phyloP scores from a whole-genome alignment of 1,284 basidiomycete species.

The Moesziomyces sp. region DNA sequence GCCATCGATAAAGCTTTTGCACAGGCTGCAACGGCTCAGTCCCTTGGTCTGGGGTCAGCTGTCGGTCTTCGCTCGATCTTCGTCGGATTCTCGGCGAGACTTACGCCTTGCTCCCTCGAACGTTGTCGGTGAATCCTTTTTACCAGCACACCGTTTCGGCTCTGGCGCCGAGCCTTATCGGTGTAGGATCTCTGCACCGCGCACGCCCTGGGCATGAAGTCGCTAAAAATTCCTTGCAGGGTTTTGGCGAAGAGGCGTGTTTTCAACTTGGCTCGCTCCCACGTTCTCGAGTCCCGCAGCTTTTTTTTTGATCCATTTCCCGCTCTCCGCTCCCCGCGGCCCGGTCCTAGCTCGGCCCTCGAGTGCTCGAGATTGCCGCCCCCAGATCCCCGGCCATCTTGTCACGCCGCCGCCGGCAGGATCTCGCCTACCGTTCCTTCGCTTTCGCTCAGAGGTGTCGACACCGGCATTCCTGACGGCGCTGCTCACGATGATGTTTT shows the following conservation, averaged over 20 bases:
- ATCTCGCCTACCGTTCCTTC: neutral
- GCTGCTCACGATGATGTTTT: neutral
- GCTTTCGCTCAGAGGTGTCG: neutral
- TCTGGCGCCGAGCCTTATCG: slow-evolving; percentile 9
- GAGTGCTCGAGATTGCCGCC: neutral
- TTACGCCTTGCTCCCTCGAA: neutral
- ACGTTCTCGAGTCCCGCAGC: too few species aligned
- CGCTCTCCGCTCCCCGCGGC: too few species aligned
- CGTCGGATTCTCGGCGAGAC: slow-evolving; percentile 26
- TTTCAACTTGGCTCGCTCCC: too few species aligned
- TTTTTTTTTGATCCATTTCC: too few species aligned
- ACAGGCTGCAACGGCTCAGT: too few species aligned
- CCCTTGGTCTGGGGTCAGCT: neutral
- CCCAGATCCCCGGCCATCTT: neutral
- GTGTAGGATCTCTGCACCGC: slow-evolving; percentile 7
- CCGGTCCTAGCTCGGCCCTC: neutral
- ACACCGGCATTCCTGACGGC: neutral
- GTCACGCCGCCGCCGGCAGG: neutral
- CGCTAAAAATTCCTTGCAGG: neutral
- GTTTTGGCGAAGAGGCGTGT: neutral
- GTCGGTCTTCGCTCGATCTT: slow-evolving; percentile 22
- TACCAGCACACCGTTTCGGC: slow-evolving; percentile 1
- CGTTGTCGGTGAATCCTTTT: neutral
- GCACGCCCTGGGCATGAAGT: neutral
- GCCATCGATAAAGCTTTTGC: neutral